Evolutionary conservation across 1,284 basidiomycete species (phyloP).

Genomic region (Puccinia triticina): DNA sequence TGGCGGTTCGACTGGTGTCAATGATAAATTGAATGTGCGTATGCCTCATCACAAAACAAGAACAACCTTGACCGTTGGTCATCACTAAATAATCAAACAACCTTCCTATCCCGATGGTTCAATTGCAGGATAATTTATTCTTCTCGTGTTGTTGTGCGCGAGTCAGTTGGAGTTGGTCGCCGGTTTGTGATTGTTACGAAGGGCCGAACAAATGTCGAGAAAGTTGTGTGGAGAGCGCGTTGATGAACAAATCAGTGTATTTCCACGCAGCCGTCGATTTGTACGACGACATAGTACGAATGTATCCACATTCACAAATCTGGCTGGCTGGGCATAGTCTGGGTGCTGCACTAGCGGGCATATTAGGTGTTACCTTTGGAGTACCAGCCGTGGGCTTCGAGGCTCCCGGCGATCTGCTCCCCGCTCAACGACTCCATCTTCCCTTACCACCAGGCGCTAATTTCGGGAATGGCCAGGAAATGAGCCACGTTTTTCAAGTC

Average conservation of each 20-base stretch:
- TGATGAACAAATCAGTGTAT: conserved; percentile 83
- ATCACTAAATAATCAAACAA: not conserved
- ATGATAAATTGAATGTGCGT: conserved; percentile 81
- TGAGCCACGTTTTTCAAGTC: conserved; percentile 67
- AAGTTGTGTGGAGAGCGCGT: conserved; percentile 76
- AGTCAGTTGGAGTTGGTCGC: conserved; percentile 90
- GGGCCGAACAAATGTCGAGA: conserved; percentile 74
- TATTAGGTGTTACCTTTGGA: conserved; percentile 90
- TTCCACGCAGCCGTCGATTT: conserved; percentile 76
- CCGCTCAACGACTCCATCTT: conserved; percentile 81
- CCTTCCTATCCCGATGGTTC: not conserved
- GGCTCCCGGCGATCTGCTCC: conserved; percentile 84
- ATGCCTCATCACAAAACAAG: not conserved
- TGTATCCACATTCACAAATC: conserved; percentile 89
- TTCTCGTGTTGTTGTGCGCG: conserved; percentile 98
- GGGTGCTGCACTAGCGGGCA: conserved; percentile 81
- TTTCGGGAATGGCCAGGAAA: conserved; percentile 52
- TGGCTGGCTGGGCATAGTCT: conserved; percentile 92
- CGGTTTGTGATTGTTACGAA: conserved; percentile 88
- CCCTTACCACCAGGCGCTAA: conserved; percentile 66
- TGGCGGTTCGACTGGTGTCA: conserved; percentile 81
- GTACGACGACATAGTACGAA: conserved; percentile 88
- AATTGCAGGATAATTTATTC: conserved; percentile 76
- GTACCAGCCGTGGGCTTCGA: conserved; percentile 86
- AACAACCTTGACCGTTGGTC: not conserved